Base-by-base conservation (phyloP, 2,329 filamentous ascomycete species). In the Calonectria hongkongensis region DNA sequence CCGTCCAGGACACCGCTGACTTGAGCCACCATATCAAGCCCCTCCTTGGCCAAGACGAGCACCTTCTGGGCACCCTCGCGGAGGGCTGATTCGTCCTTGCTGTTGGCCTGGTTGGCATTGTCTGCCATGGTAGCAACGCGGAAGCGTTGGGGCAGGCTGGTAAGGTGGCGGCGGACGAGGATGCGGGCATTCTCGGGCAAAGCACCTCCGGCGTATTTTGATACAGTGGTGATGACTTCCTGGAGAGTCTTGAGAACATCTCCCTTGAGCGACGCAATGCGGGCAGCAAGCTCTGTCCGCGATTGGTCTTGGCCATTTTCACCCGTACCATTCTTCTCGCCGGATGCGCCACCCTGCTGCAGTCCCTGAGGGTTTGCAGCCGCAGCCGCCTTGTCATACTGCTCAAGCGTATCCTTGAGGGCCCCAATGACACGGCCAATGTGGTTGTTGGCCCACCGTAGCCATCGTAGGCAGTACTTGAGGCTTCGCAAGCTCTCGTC, bases 1-100 rank as follows among this genome's bases (percentile, higher is more conserved):
- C 95, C 94, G 77, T 97, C 94, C 10, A 98, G 89, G 2, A 98
- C 94, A 6, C 93, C 92, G 48, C 93, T 97, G 63, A 99, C 95
- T 82, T 98, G 95, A 1, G 92, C 90, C 89, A 98, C 95, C 93
- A 98, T 98, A 78, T 98, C 95, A 16, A 98, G 87, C 0, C 96
- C 95, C 82, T 98, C 96, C 79, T 94, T 94, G 8, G 96, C 96
- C 65, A 98, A 91, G 1, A 97, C 92, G 15, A 98, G 86, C 69
- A 97, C 95, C 48, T 94, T 90, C 77, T 95, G 93, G 0, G 95
- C 95, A 65, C 88, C 88, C 30, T 92, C 89, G 25, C 83, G 81
- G 12, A 85, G 73, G 18, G 82, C 82, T 10, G 81, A 82, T 60
- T 86, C 85, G 58, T 85, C 82, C 70, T 82, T 82, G 60, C 80